A percentile compares a stretch with the other conserved stretches of the same genome.
Evolutionary conservation across 176 grass and related monocot species (phyloP).

Genomic region (Aegilops umbellulata): DNA sequence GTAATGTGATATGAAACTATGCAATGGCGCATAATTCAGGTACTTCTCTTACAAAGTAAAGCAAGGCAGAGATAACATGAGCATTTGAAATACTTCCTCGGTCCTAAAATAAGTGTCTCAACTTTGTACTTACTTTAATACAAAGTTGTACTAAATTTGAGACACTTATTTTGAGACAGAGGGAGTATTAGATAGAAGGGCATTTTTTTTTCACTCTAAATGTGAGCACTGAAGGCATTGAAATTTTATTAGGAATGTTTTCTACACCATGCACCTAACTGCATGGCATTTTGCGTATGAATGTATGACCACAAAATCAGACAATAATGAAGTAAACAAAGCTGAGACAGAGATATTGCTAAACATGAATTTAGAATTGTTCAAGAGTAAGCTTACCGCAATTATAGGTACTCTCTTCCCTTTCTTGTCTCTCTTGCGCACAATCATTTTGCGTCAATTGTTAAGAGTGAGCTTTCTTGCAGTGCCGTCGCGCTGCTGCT

Average conservation of each 20-base stretch:
- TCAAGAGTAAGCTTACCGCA: constrained; percentile 48
- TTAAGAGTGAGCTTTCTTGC: constrained; percentile 23
- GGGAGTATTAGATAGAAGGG: background rate
- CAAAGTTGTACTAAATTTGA: no score
- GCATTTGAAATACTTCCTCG: background rate
- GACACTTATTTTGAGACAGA: no score
- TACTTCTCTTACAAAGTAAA: background rate
- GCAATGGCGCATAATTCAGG: background rate
- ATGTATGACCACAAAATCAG: background rate
- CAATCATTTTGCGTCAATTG: background rate
- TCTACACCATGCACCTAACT: background rate
- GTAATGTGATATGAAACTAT: background rate
- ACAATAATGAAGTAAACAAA: constrained; percentile 18
- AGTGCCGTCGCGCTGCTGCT: constrained; percentile 14
- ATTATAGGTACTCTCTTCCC: constrained; percentile 67
- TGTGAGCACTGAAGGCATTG: background rate
- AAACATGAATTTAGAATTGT: background rate
- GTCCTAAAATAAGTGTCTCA: no score
- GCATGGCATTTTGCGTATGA: background rate
- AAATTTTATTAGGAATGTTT: background rate
- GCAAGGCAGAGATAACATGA: background rate
- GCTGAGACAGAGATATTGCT: background rate
- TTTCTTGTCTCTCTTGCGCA: constrained; percentile 24
- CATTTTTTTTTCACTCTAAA: background rate
- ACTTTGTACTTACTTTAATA: no score